Evolutionary conservation across 352 stramenopile genomes (phyloP), one percentile per base, ranked within the genome.

Genomic region (Phytophthora ramorum): DNA sequence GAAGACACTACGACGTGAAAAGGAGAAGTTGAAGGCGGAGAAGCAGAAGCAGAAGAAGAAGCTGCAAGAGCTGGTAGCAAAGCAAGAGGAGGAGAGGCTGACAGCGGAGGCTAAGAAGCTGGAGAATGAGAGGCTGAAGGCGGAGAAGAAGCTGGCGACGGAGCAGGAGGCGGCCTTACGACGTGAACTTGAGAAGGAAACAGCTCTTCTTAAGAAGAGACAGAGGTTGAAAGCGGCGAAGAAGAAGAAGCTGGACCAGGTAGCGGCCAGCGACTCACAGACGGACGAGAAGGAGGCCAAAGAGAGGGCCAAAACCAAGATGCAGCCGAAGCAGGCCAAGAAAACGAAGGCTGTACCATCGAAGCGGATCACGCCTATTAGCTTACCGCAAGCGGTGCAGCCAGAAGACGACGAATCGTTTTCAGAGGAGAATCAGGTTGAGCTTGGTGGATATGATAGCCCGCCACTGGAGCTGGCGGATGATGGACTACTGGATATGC

Each of bases 401-500:
- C 47, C 67, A 4, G 54, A 67, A 28, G 17, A 63, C 16, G 52
- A 61, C 1, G 53, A 65, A 2, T 56, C 54, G 16, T 40, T 52
- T 38, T 51, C 48, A 16, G 55, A 67, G 32, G 64, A 74, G 24
- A 69, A 70, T 19, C 63, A 66, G 9, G 26, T 50, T 35, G 58
- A 75, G 4, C 43, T 66, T 32, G 58, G 38, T 26, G 53, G 51
- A 19, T 62, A 70, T 54, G 60, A 68, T 4, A 76, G 59, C 17
- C 46, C 57, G 10, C 54, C 59, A 4, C 69, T 65, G 1, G 70
- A 68, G 13, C 61, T 79, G 13, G 68, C 68, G 0, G 75, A 79
- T 8, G 73, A 87, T 30, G 83, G 85, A 17, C 53, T 92, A 32
- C 58, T 89, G 26, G 63, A 80, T 13, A 78, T 92, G 61, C 69